A percentile compares a stretch with the other conserved stretches of the same genome.
These are phyloP conservation scores for Lithospermum erythrorhizon DNA, from an alignment of 257 asterid species.

Conservation along the genomic window DNA sequence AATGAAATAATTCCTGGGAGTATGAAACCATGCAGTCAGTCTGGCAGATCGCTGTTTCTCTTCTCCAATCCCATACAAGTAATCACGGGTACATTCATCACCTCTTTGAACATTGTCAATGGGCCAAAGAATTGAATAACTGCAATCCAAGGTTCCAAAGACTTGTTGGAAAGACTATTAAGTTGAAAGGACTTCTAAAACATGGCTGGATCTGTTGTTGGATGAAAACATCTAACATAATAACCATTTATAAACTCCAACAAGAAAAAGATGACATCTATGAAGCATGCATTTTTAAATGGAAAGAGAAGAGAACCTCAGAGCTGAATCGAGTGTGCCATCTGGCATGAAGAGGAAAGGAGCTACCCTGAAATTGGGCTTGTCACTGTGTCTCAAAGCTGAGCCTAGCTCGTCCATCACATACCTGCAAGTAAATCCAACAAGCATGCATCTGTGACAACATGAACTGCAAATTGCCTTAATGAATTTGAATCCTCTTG, in stretches of 20 bases:
- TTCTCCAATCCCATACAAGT: conserved; percentile 80
- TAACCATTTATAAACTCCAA: background rate
- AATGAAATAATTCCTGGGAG: conserved; percentile 73
- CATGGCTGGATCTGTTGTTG: background rate
- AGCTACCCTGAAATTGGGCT: conserved; percentile 75
- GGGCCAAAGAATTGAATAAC: conserved; percentile 92
- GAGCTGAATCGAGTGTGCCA: conserved; percentile 79
- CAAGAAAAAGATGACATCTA: background rate
- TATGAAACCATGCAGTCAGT: conserved; percentile 97
- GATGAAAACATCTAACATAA: background rate
- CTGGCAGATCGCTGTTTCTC: conserved; percentile 90
- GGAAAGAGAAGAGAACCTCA: conserved; percentile 50
- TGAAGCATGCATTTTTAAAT: conserved; percentile 4
- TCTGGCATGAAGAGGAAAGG: conserved; percentile 98
- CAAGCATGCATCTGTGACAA: background rate
- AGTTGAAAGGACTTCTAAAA: background rate
- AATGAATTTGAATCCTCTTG: background rate
- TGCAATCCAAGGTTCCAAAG: conserved; percentile 21
- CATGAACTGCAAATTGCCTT: background rate
- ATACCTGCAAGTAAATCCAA: conserved; percentile 46
- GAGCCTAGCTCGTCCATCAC: conserved; percentile 99
- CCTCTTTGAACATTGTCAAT: conserved; percentile 41
- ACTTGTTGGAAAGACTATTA: conserved; percentile 6
- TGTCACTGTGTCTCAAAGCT: conserved; percentile 89
- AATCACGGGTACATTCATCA: conserved; percentile 89